Evolutionary conservation across 2,329 filamentous ascomycete genomes (phyloP).

Genomic region (Colletotrichum sp.): DNA sequence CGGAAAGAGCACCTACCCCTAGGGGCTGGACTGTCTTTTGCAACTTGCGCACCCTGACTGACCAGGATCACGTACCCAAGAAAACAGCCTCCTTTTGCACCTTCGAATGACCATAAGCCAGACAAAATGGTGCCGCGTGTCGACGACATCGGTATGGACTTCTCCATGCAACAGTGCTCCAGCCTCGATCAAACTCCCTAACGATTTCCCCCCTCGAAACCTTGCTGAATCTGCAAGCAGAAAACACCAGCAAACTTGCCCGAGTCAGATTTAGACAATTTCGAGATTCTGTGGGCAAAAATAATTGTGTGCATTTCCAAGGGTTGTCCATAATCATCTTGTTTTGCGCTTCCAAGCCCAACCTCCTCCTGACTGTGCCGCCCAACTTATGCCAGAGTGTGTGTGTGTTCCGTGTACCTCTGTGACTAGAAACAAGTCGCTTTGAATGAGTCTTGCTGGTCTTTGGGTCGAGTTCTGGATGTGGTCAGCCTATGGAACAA

Average conservation of each 20-base stretch:
- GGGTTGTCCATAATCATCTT: background rate
- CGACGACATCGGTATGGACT: background rate
- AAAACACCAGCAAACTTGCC: background rate
- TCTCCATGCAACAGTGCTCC: background rate
- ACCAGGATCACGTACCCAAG: background rate
- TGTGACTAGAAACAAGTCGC: background rate
- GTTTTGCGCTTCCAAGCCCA: background rate
- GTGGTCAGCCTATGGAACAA: background rate
- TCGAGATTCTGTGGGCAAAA: background rate
- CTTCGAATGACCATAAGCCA: background rate
- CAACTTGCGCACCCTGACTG: background rate
- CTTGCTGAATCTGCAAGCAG: background rate
- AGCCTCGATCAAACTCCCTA: background rate
- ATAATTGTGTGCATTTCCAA: background rate
- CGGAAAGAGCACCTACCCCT: background rate
- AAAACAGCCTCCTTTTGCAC: background rate
- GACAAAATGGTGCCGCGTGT: background rate
- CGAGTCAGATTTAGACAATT: background rate
- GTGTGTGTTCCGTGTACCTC: background rate
- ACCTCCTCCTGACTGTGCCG: background rate
- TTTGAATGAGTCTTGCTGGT: background rate
- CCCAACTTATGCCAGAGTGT: background rate
- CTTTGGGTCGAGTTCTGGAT: background rate
- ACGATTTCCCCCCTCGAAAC: background rate
- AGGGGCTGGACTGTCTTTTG: background rate